Evolutionary conservation across 352 stramenopile species (phyloP).

Genomic region (Lagenidium sp.): DNA sequence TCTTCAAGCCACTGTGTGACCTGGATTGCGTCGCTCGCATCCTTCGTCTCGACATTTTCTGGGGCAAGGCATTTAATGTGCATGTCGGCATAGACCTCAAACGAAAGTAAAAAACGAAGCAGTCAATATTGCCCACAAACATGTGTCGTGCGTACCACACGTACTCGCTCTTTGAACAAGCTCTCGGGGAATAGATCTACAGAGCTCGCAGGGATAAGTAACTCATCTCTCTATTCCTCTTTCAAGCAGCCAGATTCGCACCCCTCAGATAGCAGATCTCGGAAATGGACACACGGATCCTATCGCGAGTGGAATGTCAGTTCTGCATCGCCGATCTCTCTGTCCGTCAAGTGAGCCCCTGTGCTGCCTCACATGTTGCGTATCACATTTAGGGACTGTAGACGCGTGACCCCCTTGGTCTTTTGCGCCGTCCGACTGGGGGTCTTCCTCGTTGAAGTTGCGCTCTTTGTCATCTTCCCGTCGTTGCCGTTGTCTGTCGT

Average conservation of each 20-base stretch:
- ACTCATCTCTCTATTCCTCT: background rate
- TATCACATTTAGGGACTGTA: conserved; percentile 34
- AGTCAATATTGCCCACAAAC: too few relatives aligned
- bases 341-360: background rate
- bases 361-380: conserved; percentile 22
- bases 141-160: background rate
- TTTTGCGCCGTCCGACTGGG: conserved; percentile 6
- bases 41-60: conserved; percentile 11
- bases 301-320: background rate
- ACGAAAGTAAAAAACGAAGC: background rate
- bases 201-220: background rate
- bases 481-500: too few relatives aligned
- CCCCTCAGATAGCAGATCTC: conserved; percentile 38
- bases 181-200: conserved; percentile 26
- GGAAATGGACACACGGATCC: conserved; percentile 33
- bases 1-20: conserved; percentile 33
- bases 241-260: conserved; percentile 1
- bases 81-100: conserved; percentile 29
- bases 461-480: background rate
- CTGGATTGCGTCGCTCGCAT: conserved; percentile 16
- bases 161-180: conserved; percentile 22
- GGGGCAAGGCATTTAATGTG: conserved; percentile 28
- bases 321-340: background rate
- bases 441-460: background rate
- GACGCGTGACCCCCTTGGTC: conserved; percentile 14